These are phyloP conservation scores for Lichtheimia ornata DNA, from an alignment of 371 early-diverging fungal species.

Conservation along the genomic window DNA sequence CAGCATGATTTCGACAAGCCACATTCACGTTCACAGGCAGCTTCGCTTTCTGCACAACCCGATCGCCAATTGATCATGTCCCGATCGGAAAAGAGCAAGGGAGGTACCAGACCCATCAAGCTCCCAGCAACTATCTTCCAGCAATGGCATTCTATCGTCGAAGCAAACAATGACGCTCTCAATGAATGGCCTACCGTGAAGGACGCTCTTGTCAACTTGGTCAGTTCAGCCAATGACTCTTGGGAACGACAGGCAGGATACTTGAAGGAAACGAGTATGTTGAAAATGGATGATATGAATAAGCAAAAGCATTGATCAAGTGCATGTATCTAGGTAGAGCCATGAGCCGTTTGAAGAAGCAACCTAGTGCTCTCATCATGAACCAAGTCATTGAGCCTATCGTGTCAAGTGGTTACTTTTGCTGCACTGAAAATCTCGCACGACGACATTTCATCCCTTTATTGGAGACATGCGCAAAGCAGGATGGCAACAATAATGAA, in stretches of 20 bases:
- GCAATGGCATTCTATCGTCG: conserved; percentile 25
- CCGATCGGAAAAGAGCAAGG: conserved; percentile 25
- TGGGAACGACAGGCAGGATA: conserved; percentile 39
- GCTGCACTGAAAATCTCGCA: conserved; percentile 40
- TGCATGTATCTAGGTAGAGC: not conserved
- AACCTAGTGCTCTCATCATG: conserved; percentile 22
- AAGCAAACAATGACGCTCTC: not conserved
- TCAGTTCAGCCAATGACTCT: conserved; percentile 16
- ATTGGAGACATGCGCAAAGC: conserved; percentile 29
- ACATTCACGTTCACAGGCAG: too few relatives aligned
- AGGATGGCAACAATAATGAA: conserved; percentile 3
- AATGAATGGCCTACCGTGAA: conserved; percentile 19
- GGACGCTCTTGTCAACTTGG: conserved; percentile 20
- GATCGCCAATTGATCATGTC: conserved; percentile 8
- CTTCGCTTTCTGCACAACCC: not conserved
- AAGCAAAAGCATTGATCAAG: not conserved
- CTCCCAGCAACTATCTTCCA: conserved; percentile 32
- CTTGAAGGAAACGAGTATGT: conserved; percentile 34
- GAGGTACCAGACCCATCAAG: conserved; percentile 31
- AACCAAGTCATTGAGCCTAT: conserved; percentile 32
- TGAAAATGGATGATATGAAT: not conserved
- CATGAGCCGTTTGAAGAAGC: not conserved
- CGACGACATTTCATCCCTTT: conserved; percentile 49
- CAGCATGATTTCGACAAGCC: too few relatives aligned
- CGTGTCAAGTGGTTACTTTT: conserved; percentile 43